Evolutionary conservation across 106 monocot species (phyloP).

Genomic region (Iris macrosiphon): DNA sequence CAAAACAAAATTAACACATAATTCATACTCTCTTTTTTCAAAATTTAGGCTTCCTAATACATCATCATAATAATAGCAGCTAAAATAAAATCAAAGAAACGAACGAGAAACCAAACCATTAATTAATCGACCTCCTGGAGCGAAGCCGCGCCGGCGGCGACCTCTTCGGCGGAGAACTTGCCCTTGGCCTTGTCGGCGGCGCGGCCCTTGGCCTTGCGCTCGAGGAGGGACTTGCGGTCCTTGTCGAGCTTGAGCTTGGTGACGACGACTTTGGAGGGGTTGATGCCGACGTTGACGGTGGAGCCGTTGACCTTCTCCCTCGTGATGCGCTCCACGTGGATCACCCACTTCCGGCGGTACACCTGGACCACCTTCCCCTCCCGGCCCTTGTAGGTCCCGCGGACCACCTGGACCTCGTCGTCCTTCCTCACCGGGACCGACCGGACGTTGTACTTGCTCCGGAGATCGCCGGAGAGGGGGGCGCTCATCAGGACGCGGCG

Average conservation of each 20-base stretch:
- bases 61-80: too few relatives aligned
- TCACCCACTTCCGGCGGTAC: constrained; percentile 47
- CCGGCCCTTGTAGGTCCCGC: constrained; percentile 41
- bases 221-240: constrained; percentile 39
- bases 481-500: constrained; percentile 47
- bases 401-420: constrained; percentile 43
- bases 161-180: constrained; percentile 47
- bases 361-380: constrained; percentile 54
- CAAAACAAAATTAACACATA: too few relatives aligned
- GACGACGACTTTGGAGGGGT: constrained; percentile 42
- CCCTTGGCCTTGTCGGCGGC: constrained; percentile 45
- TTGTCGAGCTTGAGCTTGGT: constrained; percentile 58
- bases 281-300: constrained; percentile 41
- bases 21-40: too few relatives aligned
- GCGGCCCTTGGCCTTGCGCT: constrained; percentile 29
- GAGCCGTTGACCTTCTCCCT: constrained; percentile 51
- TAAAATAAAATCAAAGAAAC: too few relatives aligned
- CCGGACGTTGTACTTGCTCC: constrained; percentile 31
- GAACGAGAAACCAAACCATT: background rate
- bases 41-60: too few relatives aligned
- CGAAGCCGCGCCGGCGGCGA: constrained; percentile 30
- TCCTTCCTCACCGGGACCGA: constrained; percentile 29
- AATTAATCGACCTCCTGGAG: constrained; percentile 36
- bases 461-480: constrained; percentile 30
- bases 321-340: constrained; percentile 50